Evolutionary conservation across 2,329 filamentous ascomycete genomes (phyloP), one percentile per base, ranked within the genome.

Genomic region (Neurospora crassa): DNA sequence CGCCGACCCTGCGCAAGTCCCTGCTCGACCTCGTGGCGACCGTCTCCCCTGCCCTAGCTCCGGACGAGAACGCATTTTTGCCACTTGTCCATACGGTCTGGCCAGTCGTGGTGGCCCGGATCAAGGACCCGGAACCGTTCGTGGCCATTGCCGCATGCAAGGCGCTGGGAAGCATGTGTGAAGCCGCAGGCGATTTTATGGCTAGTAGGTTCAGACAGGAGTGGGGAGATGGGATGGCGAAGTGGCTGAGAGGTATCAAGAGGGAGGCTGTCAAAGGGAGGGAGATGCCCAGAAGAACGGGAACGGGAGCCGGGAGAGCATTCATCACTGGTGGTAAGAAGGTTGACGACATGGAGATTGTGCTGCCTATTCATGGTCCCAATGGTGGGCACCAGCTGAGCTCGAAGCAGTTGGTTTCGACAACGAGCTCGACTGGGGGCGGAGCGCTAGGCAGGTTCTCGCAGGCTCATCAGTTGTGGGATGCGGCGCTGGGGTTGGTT

Each of bases 71-170:
- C 73, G 88, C 89, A 0, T 97, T 97, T 78, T 82, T 99, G 1
- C 96, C 96, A 0, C 85, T 98, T 0, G 89, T 98, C 75, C 96
- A 98, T 80, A 90, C 91, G 3, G 84, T 98, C 8, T 99, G 95
- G 95, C 94, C 94, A 0, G 91, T 96, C 7, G 83, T 97, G 5
- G 82, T 91, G 1, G 84, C 85, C n/a, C 85, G 90, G 34, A 83
- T 93, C 6, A 87, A 89, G 74, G 92, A 93, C 74, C 74, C 81
- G 4, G 90, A 93, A 79, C 82, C 88, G 0, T 91, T 89, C 77
- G 87, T 97, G 11, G 87, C 87, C 2, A 86, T 91, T 10, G 88
- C 90, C 18, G 90, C 93, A 6, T 89, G 93, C 72, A 85, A 89
- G 16, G 87, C 92, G 0, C 83, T 98, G 3, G 83, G 83, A 2